phyloP scores from a whole-genome alignment of 371 early-diverging fungal genomes.

The Phascolomyces articulosus region DNA sequence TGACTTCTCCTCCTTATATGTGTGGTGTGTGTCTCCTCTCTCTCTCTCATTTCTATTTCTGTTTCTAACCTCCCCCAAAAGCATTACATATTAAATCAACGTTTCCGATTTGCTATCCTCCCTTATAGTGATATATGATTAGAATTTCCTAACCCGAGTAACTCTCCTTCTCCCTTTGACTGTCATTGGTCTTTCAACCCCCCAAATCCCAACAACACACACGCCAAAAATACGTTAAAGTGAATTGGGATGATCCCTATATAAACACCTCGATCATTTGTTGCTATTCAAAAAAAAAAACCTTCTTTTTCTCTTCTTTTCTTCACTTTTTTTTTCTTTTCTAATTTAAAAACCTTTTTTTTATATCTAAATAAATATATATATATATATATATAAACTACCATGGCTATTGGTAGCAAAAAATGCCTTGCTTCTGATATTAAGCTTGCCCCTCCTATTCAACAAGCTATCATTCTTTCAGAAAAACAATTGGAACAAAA shows the following conservation, averaged over 20 bases:
- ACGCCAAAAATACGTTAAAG: no score
- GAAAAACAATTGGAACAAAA: slow-evolving; percentile 25
- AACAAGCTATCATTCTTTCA: slow-evolving; percentile 18
- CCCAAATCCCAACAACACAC: no score
- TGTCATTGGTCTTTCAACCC: no score
- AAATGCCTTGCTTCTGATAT: slow-evolving; percentile 18
- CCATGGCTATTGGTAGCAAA: slow-evolving; percentile 12
- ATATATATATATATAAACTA: not conserved
- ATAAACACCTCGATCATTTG: slow-evolving; percentile 1
- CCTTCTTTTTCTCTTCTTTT: not conserved
- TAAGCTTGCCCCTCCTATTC: slow-evolving; percentile 29
- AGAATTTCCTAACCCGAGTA: slow-evolving; percentile 7
- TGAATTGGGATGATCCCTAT: not conserved
- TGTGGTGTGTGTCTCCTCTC: no score
- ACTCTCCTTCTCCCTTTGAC: no score
- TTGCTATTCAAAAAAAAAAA: no score
- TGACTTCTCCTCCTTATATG: no score
- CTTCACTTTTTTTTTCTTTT: not conserved
- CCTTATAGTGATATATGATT: not conserved
- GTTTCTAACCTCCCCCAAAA: not conserved
- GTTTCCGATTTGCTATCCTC: slow-evolving; percentile 7
- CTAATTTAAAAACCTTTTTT: not conserved
- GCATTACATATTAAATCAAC: not conserved
- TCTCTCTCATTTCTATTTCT: not conserved
- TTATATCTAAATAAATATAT: no score